Percentiles rank a stretch among this genome's conserved stretches.
Conservation (phyloP, 169 alveolate genomes). For the Condylostoma magnum region DNA sequence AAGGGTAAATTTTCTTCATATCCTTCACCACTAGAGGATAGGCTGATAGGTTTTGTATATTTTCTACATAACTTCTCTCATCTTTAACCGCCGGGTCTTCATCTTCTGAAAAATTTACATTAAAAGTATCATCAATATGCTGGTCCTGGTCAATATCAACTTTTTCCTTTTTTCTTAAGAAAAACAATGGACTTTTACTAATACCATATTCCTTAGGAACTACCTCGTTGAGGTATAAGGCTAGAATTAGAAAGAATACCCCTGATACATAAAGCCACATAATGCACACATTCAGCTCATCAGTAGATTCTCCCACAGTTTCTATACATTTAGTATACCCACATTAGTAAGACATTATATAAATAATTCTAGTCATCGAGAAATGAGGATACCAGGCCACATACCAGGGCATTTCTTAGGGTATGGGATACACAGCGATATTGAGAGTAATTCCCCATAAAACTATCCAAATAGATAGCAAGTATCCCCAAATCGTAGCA, state of each 20-base stretch:
- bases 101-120: conserved; percentile 11
- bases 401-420: conserved; percentile 59
- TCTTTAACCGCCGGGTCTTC: conserved; percentile 76
- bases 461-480: conserved; percentile 70
- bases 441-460: conserved; percentile 69
- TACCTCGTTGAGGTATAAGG: conserved; percentile 70
- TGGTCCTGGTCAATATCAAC: conserved; percentile 20
- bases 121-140: background rate
- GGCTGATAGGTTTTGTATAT: conserved; percentile 46
- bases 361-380: conserved; percentile 69
- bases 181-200: conserved; percentile 56
- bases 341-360: conserved; percentile 60
- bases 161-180: conserved; percentile 34
- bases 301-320: conserved; percentile 21
- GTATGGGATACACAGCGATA: conserved; percentile 69
- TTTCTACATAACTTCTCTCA: conserved; percentile 59
- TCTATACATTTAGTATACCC: conserved; percentile 65
- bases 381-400: conserved; percentile 70
- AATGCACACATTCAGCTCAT: conserved; percentile 58
- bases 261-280: conserved; percentile 53
- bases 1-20: conserved; percentile 73
- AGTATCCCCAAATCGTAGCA: conserved; percentile 81
- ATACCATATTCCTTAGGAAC: conserved; percentile 82
- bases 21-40: conserved; percentile 82
- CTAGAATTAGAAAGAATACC: conserved; percentile 51